These are phyloP conservation scores for Trichosporon inkin DNA, from an alignment of 1,284 basidiomycete species.

Conservation along the genomic window DNA sequence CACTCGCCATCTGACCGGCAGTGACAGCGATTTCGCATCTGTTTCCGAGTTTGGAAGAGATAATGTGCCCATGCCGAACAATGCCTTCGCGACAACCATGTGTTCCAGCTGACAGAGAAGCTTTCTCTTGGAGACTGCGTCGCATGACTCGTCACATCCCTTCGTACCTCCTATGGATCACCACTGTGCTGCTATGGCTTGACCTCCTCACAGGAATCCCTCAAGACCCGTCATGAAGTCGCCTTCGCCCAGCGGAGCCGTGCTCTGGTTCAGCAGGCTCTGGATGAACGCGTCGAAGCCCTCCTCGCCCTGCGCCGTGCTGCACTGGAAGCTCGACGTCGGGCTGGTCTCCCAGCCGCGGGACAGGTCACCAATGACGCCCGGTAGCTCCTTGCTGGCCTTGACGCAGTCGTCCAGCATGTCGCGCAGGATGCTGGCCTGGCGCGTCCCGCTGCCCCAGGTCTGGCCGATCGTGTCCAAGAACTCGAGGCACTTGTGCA, in stretches of 20 bases:
- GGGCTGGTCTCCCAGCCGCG: not conserved
- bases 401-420: constrained; percentile 13
- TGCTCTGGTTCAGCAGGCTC: constrained; percentile 13
- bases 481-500: constrained; percentile 9
- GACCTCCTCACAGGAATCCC: not conserved
- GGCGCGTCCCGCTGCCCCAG: constrained; percentile 14
- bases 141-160: too few species aligned
- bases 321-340: not conserved
- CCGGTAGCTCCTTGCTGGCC: constrained; percentile 10
- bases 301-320: not conserved
- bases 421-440: constrained; percentile 15
- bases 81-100: too few species aligned
- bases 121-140: too few species aligned
- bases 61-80: too few species aligned
- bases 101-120: too few species aligned
- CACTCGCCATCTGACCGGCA: too few species aligned
- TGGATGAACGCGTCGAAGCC: constrained; percentile 15
- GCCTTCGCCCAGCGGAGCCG: constrained; percentile 10
- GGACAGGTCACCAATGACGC: constrained; percentile 3
- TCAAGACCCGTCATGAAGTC: constrained; percentile 12
- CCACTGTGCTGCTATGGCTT: too few species aligned
- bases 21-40: too few species aligned
- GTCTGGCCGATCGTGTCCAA: constrained; percentile 15
- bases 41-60: too few species aligned
- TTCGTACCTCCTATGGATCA: too few species aligned